Evolutionary conservation across 768 basidiomycete species (phyloP), one percentile per base, ranked within the genome.

Genomic region (Trametes punicea): DNA sequence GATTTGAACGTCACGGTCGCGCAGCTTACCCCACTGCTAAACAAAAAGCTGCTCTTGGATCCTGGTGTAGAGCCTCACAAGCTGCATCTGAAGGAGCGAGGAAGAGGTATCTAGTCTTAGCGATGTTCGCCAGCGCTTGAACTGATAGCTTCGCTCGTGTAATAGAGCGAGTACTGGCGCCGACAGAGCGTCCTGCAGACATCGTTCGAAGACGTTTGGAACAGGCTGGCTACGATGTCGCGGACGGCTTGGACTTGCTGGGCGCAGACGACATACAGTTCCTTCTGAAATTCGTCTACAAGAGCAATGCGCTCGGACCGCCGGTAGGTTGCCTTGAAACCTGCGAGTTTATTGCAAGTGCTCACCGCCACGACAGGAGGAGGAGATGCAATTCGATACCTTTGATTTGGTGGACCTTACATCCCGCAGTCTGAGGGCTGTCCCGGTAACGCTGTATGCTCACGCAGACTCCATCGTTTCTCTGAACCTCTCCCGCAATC

Each of bases 401-500:
- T 92, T 85, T 66, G 87, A 90, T 59, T 77, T 79, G 30, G 81
- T 98, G 59, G 93, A 98, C 68, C 82, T 99, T 26, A 84, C 86
- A 0, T 87, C 84, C 1, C 79, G 86, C 47, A 81, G 89, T 63
- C 75, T 98, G 2, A 87, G 88, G 50, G 90, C 93, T 4, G 88
- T 98, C 44, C 97, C 97, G 0, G 85, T 96, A 62, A 76, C 84
- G 55, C 77, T 98, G 11, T 88, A 99, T 69, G 80, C 82, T 51
- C 84, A 92, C 56, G 93, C 94, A 1, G 85, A 88, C 62, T 81
- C 81, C 23, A 94, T 99, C 64, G 75, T 90, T 55, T 85, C 80
- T 36, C 86, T 98, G 56, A 90, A 89, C 57, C 81, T 98, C 13
- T 96, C 93, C 3, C 84, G 90, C 40, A 99, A 98, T 67, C 93